phyloP scores from a whole-genome alignment of 495 filamentous ascomycete species.

The Talaromyces wortmannii region DNA sequence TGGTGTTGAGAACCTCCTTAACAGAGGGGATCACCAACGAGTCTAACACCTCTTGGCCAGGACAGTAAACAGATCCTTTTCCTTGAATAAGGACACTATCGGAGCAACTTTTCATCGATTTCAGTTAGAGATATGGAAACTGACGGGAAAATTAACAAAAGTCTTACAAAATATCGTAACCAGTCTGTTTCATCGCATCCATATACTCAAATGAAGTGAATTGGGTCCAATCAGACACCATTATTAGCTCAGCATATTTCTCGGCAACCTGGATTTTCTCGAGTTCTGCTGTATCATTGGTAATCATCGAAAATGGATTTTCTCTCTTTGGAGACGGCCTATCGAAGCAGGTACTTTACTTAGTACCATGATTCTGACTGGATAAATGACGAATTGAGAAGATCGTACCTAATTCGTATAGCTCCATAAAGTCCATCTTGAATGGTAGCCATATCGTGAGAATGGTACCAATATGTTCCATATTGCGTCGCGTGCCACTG shows the following conservation, averaged over 20 bases:
- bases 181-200: conserved; percentile 10
- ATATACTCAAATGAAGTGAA: conserved; percentile 41
- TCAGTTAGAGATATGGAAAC: neutral
- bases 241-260: conserved; percentile 29
- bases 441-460: conserved; percentile 38
- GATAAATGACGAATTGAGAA: neutral
- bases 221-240: conserved; percentile 50
- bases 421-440: conserved; percentile 48
- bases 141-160: neutral
- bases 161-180: conserved; percentile 4
- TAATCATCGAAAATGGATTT: conserved; percentile 41
- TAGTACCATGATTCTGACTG: too few relatives aligned
- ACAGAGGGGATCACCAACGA: conserved; percentile 21
- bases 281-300: conserved; percentile 25
- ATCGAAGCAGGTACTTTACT: neutral
- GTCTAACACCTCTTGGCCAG: conserved; percentile 26
- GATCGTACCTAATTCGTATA: conserved; percentile 24
- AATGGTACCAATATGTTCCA: conserved; percentile 34
- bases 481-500: conserved; percentile 18
- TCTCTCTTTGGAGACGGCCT: conserved; percentile 4
- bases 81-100: conserved; percentile 49
- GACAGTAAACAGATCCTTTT: conserved; percentile 43
- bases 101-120: conserved; percentile 21
- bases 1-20: conserved; percentile 20
- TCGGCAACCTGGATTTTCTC: conserved; percentile 40